These are phyloP conservation scores for Daldinia eschscholtzii DNA, from an alignment of 2,329 filamentous ascomycete genomes.

Conservation along the genomic window DNA sequence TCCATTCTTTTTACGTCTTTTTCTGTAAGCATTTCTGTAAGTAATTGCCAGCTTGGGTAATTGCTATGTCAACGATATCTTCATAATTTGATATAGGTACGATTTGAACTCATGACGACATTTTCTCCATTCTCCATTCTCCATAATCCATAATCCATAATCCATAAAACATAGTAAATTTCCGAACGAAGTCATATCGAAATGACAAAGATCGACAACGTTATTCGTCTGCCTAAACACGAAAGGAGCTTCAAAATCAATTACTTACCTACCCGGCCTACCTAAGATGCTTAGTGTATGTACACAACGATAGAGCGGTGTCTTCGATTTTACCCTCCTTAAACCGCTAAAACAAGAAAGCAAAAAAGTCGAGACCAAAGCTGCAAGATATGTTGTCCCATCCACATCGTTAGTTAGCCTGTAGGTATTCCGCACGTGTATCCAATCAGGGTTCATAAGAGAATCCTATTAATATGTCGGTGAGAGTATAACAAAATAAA, in stretches of 20 bases:
- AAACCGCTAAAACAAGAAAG: conserved; percentile 1
- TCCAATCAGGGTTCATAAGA: conserved; percentile 25
- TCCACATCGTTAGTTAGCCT: conserved; percentile 15
- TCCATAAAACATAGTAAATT: conserved; percentile 1
- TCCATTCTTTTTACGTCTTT: conserved; percentile 9
- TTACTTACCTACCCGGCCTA: neutral
- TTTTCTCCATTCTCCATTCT: no score
- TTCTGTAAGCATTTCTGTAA: conserved; percentile 6
- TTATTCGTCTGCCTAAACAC: conserved; percentile 6
- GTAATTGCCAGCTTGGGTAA: conserved; percentile 3
- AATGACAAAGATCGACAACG: neutral
- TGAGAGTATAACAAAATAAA: conserved; percentile 24
- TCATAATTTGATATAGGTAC: neutral
- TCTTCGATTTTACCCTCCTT: neutral
- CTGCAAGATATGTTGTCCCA: conserved; percentile 20
- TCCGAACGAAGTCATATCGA: neutral
- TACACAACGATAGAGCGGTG: neutral
- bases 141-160: conserved; percentile 4
- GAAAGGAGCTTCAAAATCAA: neutral
- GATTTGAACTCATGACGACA: neutral
- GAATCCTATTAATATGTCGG: conserved; percentile 34
- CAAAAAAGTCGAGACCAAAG: conserved; percentile 4
- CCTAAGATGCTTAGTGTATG: neutral
- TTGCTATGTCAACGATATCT: neutral
- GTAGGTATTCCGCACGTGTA: conserved; percentile 17